A percentile compares a stretch with the other conserved stretches of the same genome.
Evolutionary conservation across 345 rosid species (phyloP).

Genomic region (Pugionium dolabratum): DNA sequence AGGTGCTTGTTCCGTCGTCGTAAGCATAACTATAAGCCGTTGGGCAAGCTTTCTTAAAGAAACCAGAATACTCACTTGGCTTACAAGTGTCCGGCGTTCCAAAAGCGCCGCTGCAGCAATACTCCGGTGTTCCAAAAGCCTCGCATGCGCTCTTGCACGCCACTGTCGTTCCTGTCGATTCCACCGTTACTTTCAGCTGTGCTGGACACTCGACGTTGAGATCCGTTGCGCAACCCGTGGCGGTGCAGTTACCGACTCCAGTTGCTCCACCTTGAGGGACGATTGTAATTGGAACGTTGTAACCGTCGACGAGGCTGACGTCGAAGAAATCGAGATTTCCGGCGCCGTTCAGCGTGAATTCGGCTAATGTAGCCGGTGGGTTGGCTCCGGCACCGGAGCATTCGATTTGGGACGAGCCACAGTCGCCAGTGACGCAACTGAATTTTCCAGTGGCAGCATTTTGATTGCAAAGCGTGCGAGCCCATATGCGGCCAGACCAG

Average conservation of each 20-base stretch:
- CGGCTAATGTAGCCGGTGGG: constrained; percentile 60
- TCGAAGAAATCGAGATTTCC: no score
- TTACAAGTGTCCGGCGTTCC: constrained; percentile 51
- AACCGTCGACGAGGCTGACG: constrained; percentile 46
- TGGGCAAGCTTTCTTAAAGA: constrained; percentile 57
- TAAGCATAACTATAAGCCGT: constrained; percentile 62
- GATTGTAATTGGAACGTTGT: constrained; percentile 57
- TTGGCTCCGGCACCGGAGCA: constrained; percentile 54
- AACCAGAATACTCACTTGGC: constrained; percentile 48
- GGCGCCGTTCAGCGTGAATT: constrained; percentile 54
- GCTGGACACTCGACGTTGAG: constrained; percentile 51
- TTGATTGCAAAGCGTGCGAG: constrained; percentile 52
- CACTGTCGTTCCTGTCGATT: constrained; percentile 33
- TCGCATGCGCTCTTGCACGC: constrained; percentile 62
- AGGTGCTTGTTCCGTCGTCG: constrained; percentile 62
- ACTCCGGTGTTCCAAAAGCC: constrained; percentile 54
- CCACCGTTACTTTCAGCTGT: constrained; percentile 44
- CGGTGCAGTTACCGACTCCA: constrained; percentile 45
- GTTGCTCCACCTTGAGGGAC: constrained; percentile 43
- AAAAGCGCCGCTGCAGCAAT: constrained; percentile 10
- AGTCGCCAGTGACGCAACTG: constrained; percentile 61
- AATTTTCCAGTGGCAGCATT: constrained; percentile 49
- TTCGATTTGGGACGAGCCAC: constrained; percentile 47
- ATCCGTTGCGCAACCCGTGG: constrained; percentile 52
- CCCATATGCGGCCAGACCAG: constrained; percentile 75